Base-by-base conservation (phyloP, 345 rosid species). In the Salix koriyanagi region DNA sequence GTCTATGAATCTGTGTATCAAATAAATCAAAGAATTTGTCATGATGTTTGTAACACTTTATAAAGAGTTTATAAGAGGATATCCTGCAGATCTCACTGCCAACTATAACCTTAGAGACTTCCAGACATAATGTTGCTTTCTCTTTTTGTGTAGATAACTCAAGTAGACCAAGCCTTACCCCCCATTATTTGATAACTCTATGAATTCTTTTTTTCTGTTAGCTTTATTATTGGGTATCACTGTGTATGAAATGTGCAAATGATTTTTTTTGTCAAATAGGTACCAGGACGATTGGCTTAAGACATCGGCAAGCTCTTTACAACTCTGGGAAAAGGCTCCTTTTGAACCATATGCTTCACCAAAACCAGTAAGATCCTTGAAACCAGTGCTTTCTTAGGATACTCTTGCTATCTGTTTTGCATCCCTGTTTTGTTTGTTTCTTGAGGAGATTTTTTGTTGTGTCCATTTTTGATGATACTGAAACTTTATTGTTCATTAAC, bases 241-340 rank as follows among this genome's bases (percentile, higher is more conserved):
- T 67, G 65, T 9, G n/a, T 67, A 10, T 68, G 46, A 15, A 4
- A 12, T 9, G 18, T 71, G 19, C 60, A 62, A 69, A 44, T 65
- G 14, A 62, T 65, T 36, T 78, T 46, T 39, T 75, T 34, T 77
- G 42, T 69, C 66, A 76, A 34, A 74, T 78, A 96, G 99, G 86
- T 96, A 96, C 86, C 99, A 96, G 87, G 98, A 96, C 81, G 98
- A 96, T 87, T 96, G 99, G 99, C 94, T 96, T 64, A 94, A 92
- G 85, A 84, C 94, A 78, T 90, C 99, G 44, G 84, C 95, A 73
- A 89, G 80, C 81, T 86, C 98, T 78, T 83, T 96, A 80, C 93
- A 92, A 79, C 83, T 84, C 52, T 96, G 99, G 99, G 99, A 96
- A 83, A 96, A 96, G 86, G 99, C 98, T 76, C 99, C 99, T 76